A percentile compares a stretch with the other conserved stretches of the same genome.
phyloP scores from a whole-genome alignment of 2,329 filamentous ascomycete genomes.

The Pestalotiopsis sp. region DNA sequence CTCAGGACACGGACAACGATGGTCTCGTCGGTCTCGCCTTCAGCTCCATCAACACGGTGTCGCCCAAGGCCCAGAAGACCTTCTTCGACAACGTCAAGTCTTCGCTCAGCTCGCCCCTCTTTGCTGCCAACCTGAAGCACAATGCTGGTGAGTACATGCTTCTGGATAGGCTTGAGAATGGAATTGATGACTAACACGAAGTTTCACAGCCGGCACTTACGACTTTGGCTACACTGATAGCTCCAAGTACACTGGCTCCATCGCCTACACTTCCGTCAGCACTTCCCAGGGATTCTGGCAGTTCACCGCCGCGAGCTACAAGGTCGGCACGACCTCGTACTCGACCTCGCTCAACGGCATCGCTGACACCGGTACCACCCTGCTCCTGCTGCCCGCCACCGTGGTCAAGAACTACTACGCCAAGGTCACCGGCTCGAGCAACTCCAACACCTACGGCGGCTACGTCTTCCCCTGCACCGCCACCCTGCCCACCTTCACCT shows the following conservation, averaged over 20 bases:
- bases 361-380: constrained; percentile 30
- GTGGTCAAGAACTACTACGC: constrained; percentile 27
- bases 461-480: constrained; percentile 47
- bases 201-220: constrained; percentile 32
- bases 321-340: constrained; percentile 20
- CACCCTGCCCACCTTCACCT: constrained; percentile 43
- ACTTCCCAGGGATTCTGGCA: constrained; percentile 64
- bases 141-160: background rate
- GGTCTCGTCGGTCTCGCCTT: constrained; percentile 25
- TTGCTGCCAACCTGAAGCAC: constrained; percentile 23
- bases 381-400: constrained; percentile 26
- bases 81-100: constrained; percentile 21
- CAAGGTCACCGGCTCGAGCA: constrained; percentile 24
- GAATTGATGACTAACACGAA: background rate
- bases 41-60: constrained; percentile 19
- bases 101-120: constrained; percentile 21
- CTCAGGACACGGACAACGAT: constrained; percentile 18
- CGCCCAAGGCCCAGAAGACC: constrained; percentile 14
- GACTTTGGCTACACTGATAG: constrained; percentile 54
- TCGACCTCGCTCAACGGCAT: constrained; percentile 20
- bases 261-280: constrained; percentile 60
- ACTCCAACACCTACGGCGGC: constrained; percentile 24
- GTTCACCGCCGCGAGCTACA: constrained; percentile 42
- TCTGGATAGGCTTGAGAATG: background rate
- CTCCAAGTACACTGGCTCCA: constrained; percentile 55